Base-by-base conservation (phyloP, 208 protist genomes). In the Trypanosoma rangeli region DNA sequence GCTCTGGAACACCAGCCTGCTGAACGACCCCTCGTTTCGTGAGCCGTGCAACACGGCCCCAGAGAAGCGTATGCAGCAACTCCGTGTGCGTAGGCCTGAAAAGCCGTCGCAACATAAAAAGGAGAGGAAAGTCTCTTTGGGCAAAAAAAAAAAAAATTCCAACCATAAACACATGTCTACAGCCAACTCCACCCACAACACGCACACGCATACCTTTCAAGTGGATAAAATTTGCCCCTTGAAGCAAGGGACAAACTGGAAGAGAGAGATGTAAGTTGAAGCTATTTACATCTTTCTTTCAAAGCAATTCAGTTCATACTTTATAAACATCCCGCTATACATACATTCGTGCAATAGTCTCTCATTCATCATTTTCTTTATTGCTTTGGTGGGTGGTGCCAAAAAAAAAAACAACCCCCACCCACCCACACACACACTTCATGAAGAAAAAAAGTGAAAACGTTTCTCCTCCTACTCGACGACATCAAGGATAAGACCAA, bases 401-500 rank as follows among this genome's bases (percentile, higher is more conserved):
- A 53, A 53, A 53, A 12, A 18, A 26, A 53, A 53, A 46, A 57
- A 61, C 35, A 35, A 20, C 13, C 33, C 37, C 44, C 22, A 7
- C 20, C 33, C 22, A n/a, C 33, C 46, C 8, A 44, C 35, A 29
- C n/a, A 7, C 37, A 46, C 28, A 42, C 8, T 49, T 39, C n/a
- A 20, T 5, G 8, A 1, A 46, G 13, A 46, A 46, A 46, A 46
- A 46, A 46, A 15, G 3, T 46, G 42, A n/a, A n/a, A n/a, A n/a
- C 15, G 1, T 16, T 9, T 18, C 13, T 46, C 26, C 59, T 94
- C 26, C 59, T 95, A 97, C 74, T 98, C 93, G n/a, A 98, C 94
- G 0, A 97, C 93, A 64, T 98, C 95, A 33, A 98, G 78, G 26
- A 99, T 78, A 57, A 99, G 70, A 15, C 96, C 97, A 35, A 99